phyloP scores from a whole-genome alignment of 2,329 filamentous ascomycete species.

The Davidsoniella australis region DNA sequence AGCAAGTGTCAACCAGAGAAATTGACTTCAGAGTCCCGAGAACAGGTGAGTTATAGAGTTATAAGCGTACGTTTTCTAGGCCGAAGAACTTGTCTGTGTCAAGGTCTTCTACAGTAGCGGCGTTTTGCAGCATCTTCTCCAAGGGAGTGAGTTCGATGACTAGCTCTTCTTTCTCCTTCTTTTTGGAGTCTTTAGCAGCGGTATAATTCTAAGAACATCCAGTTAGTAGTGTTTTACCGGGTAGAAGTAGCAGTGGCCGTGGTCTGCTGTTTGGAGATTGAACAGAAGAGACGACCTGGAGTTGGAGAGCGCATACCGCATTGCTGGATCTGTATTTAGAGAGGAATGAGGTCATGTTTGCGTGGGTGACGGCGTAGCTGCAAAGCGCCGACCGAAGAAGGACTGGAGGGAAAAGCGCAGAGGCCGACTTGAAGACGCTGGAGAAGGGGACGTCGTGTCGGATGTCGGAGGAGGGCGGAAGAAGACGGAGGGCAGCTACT shows the following conservation, averaged over 20 bases:
- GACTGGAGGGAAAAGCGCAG: not conserved
- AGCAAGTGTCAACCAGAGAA: not conserved
- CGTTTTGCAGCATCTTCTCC: conserved; percentile 63
- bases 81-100: conserved; percentile 98
- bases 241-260: not conserved
- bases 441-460: no score
- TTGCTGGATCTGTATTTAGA: conserved; percentile 9
- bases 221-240: conserved; percentile 10
- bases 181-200: conserved; percentile 27
- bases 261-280: not conserved
- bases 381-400: not conserved
- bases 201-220: conserved; percentile 13
- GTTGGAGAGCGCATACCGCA: conserved; percentile 3
- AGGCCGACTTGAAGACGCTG: no score
- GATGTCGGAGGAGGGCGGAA: no score
- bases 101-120: conserved; percentile 65
- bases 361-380: not conserved
- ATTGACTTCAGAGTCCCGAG: not conserved
- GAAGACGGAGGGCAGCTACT: not conserved
- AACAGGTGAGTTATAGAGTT: conserved; percentile 3
- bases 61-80: conserved; percentile 72
- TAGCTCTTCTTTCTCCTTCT: conserved; percentile 40
- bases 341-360: conserved; percentile 8
- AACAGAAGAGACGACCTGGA: not conserved
- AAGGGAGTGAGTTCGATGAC: conserved; percentile 42